These are phyloP conservation scores for Podospora pseudopauciseta DNA, from an alignment of 495 filamentous ascomycete genomes.

Conservation along the genomic window DNA sequence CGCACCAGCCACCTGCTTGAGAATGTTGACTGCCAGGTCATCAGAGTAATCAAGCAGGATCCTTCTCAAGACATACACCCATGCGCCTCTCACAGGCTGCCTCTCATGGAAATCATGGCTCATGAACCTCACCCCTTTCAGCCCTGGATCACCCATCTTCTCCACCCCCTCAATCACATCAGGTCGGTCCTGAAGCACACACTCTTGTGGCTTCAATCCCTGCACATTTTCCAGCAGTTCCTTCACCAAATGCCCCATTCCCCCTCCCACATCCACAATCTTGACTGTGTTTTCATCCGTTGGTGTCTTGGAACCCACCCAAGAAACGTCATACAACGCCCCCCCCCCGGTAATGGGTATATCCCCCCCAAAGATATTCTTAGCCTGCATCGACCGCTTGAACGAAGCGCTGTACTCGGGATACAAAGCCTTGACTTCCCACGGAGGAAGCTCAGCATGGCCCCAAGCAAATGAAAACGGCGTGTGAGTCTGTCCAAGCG, in stretches of 20 bases:
- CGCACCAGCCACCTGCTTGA: constrained; percentile 37
- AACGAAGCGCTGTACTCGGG: constrained; percentile 24
- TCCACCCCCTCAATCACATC: constrained; percentile 37
- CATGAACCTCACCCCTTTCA: constrained; percentile 35
- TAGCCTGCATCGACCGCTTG: constrained; percentile 21
- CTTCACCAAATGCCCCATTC: constrained; percentile 45
- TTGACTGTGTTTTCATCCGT: constrained; percentile 13
- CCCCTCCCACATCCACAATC: constrained; percentile 51
- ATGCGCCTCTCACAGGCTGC: constrained; percentile 49
- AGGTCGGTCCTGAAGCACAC: constrained; percentile 46
- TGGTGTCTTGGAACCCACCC: constrained; percentile 24
- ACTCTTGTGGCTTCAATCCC: constrained; percentile 25
- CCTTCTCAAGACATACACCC: constrained; percentile 48
- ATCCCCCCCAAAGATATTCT: constrained; percentile 25
- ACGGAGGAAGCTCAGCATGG: constrained; percentile 25
- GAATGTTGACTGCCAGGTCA: constrained; percentile 32
- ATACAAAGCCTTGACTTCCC: constrained; percentile 31
- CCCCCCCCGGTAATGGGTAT: constrained; percentile 12
- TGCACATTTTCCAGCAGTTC: constrained; percentile 35
- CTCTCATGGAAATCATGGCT: constrained; percentile 40
- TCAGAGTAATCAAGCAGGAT: constrained; percentile 54
- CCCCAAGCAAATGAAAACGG: constrained; percentile 32
- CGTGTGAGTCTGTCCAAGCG: constrained; percentile 19
- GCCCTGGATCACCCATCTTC: constrained; percentile 9
- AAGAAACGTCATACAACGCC: constrained; percentile 26